These are phyloP conservation scores for Populus pruinosa DNA, from an alignment of 345 rosid genomes.

Conservation along the genomic window DNA sequence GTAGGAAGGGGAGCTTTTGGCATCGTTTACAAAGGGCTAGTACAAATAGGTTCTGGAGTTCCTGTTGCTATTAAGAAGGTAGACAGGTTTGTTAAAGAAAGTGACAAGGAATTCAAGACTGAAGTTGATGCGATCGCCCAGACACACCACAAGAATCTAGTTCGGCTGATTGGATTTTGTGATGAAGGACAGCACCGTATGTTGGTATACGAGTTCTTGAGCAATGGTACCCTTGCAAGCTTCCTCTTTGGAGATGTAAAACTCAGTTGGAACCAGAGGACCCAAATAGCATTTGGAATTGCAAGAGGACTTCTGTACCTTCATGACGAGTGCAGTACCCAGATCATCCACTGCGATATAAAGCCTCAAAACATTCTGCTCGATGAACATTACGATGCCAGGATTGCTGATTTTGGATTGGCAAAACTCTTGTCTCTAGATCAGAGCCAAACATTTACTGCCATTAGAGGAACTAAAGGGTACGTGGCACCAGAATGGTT, in stretches of 20 bases:
- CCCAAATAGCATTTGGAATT: background rate
- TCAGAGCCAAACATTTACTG: background rate
- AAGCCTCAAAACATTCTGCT: constrained; percentile 22
- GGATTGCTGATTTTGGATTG: constrained; percentile 19
- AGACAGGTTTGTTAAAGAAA: background rate
- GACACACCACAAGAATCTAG: constrained; percentile 39
- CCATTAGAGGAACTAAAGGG: constrained; percentile 15
- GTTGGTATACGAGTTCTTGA: constrained; percentile 33
- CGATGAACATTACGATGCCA: background rate
- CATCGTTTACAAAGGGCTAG: constrained; percentile 22
- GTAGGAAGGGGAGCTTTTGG: constrained; percentile 34
- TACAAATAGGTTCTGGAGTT: background rate
- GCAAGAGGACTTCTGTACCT: constrained; percentile 16
- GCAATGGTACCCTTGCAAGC: constrained; percentile 20
- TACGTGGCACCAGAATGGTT: constrained; percentile 17
- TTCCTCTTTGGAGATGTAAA: constrained; percentile 12
- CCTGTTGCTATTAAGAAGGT: constrained; percentile 26
- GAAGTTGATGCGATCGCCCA: constrained; percentile 24
- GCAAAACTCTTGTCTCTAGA: constrained; percentile 7
- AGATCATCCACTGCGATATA: constrained; percentile 15
- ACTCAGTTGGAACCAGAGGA: constrained; percentile 23
- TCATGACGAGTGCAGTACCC: constrained; percentile 14
- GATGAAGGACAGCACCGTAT: constrained; percentile 20
- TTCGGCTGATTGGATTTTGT: constrained; percentile 32
- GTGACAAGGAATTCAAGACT: constrained; percentile 23